Percentiles rank a stretch among this genome's conserved stretches.
phyloP scores from a whole-genome alignment of 805 yeast species.

The Sugiyamaella valdiviana region DNA sequence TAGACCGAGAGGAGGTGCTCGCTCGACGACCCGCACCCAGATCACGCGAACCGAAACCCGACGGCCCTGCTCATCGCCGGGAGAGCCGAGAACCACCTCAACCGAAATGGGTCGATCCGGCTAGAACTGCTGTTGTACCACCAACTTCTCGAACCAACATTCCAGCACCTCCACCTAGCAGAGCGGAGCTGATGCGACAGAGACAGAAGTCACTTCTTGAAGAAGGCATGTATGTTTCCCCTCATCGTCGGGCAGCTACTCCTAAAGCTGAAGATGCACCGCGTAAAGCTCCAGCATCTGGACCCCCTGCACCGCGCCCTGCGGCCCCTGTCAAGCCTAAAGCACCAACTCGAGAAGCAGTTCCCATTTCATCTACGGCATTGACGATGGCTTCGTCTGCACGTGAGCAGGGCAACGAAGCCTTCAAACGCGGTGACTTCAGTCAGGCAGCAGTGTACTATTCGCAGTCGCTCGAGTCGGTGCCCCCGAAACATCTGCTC shows the following conservation, averaged over 20 bases:
- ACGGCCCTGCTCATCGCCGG: not conserved
- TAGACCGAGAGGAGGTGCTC: conserved; percentile 7
- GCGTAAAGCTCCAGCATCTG: conserved; percentile 1
- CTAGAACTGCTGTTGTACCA: not conserved
- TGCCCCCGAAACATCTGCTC: conserved; percentile 61
- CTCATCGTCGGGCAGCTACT: conserved; percentile 13
- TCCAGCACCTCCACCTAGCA: conserved; percentile 12
- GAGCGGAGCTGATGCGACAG: conserved; percentile 22
- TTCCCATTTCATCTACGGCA: conserved; percentile 27
- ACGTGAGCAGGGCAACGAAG: conserved; percentile 46
- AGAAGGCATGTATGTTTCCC: conserved; percentile 16
- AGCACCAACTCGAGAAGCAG: conserved; percentile 20
- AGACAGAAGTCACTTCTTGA: conserved; percentile 8
- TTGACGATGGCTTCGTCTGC: conserved; percentile 27
- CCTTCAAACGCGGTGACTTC: conserved; percentile 81
- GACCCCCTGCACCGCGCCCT: conserved; percentile 6
- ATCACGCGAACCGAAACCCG: not conserved
- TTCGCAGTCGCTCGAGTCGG: conserved; percentile 45
- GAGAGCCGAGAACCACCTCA: not conserved
- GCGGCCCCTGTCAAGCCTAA: conserved; percentile 13
- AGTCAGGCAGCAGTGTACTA: conserved; percentile 56
- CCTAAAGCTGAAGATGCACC: not conserved
- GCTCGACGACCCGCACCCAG: conserved; percentile 7
- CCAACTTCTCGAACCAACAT: not conserved
- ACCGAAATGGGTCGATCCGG: not conserved